Evolutionary conservation across 805 yeast genomes (phyloP).

Genomic region (Candida dajiaensis): DNA sequence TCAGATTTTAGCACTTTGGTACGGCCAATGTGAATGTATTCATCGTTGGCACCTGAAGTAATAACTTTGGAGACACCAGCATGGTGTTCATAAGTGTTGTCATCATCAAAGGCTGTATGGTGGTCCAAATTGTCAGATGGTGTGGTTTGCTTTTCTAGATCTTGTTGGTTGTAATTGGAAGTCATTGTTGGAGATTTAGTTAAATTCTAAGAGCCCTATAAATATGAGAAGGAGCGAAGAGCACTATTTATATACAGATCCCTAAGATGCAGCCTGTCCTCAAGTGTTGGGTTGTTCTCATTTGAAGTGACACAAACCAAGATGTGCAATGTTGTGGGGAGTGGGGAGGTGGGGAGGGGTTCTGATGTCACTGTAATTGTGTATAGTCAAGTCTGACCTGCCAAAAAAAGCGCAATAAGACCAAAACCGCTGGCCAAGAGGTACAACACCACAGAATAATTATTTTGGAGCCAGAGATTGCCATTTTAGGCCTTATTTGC

Average conservation of each 20-base stretch:
- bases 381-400: not conserved
- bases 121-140: constrained; percentile 16
- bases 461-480: not conserved
- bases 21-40: constrained; percentile 65
- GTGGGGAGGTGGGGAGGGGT: not conserved
- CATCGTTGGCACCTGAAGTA: constrained; percentile 45
- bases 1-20: constrained; percentile 61
- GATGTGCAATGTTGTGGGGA: not conserved
- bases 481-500: not conserved
- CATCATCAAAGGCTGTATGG: constrained; percentile 10
- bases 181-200: no score
- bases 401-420: not conserved
- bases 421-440: not conserved
- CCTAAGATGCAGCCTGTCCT: no score
- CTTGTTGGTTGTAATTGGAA: constrained; percentile 4
- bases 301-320: not conserved
- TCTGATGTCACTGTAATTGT: not conserved
- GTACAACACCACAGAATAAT: not conserved
- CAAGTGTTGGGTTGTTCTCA: not conserved
- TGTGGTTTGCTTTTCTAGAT: constrained; percentile 18
- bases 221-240: not conserved
- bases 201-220: no score
- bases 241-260: not conserved
- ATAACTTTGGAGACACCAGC: constrained; percentile 23
- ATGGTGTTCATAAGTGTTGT: not conserved